Percentiles rank a stretch among this genome's conserved stretches.
Evolutionary conservation across 2,329 filamentous ascomycete species (phyloP).

Genomic region (Fusarium floridanum): DNA sequence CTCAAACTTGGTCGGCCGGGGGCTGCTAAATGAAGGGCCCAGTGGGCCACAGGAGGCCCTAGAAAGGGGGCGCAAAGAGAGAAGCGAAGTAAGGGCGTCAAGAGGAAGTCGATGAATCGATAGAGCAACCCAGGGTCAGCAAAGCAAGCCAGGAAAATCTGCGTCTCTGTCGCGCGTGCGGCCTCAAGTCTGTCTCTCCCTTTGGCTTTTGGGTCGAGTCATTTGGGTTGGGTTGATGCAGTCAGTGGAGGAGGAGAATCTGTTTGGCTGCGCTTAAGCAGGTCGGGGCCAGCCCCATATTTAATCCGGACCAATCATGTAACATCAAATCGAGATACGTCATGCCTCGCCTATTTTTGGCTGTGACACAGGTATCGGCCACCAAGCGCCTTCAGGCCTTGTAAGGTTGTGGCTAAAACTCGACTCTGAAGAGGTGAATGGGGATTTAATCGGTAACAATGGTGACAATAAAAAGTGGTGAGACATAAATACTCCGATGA

Average conservation of each 20-base stretch:
- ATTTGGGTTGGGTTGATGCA: constrained; percentile 17
- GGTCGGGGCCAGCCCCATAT: constrained; percentile 25
- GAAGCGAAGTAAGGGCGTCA: background rate
- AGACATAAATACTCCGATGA: background rate
- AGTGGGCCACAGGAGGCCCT: constrained; percentile 29
- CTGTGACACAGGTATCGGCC: constrained; percentile 2
- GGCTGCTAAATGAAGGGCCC: constrained; percentile 36
- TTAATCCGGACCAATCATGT: constrained; percentile 37
- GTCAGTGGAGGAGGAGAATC: constrained; percentile 34
- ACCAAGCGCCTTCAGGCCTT: background rate
- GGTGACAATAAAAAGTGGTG: background rate
- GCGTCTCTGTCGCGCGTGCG: background rate
- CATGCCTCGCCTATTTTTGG: constrained; percentile 24
- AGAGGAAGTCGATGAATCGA: background rate
- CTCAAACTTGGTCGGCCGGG: constrained; percentile 10
- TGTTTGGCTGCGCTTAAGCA: constrained; percentile 7
- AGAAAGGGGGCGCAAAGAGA: constrained; percentile 4
- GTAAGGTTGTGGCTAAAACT: constrained; percentile 1
- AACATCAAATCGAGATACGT: constrained; percentile 32
- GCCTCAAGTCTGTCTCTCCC: constrained; percentile 1
- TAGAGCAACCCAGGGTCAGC: background rate
- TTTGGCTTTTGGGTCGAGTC: constrained; percentile 34
- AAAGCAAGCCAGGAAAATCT: constrained; percentile 5
- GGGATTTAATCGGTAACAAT: background rate
- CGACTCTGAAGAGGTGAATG: background rate